Evolutionary conservation across 441 rosid species (phyloP).

Genomic region (Brassica balearica): DNA sequence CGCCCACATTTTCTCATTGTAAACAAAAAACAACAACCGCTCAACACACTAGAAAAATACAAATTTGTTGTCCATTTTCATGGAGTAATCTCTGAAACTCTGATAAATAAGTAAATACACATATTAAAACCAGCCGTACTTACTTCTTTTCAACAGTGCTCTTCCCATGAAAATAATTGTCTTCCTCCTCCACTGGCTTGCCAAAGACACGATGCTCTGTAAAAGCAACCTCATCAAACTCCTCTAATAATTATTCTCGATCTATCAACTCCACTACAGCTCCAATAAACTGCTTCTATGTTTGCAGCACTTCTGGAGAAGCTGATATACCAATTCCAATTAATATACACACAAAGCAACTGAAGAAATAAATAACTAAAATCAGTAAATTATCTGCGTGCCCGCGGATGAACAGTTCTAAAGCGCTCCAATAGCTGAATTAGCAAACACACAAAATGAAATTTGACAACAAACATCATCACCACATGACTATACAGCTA

Average conservation of each 20-base stretch:
- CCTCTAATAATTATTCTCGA: neutral
- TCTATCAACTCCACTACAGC: neutral
- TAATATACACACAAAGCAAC: neutral
- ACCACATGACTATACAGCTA: constrained; percentile 17
- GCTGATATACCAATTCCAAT: neutral
- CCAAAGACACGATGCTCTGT: neutral
- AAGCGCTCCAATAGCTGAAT: constrained; percentile 42
- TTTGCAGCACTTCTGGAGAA: neutral
- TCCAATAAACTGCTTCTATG: neutral
- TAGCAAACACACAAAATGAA: constrained; percentile 24
- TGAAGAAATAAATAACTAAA: too few relatives aligned
- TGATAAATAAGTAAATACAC: neutral
- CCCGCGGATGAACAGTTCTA: too few relatives aligned
- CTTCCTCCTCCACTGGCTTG: neutral
- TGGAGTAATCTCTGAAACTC: neutral
- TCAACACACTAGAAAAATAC: neutral
- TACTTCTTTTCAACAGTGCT: neutral
- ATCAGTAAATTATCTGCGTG: neutral
- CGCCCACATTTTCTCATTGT: neutral
- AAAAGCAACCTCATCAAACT: neutral
- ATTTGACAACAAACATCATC: neutral
- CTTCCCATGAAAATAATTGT: neutral
- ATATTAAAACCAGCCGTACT: neutral
- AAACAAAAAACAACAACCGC: neutral
- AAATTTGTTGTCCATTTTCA: neutral